Conservation (phyloP, 177 flowering plant species). For the Telopea speciosissima region DNA sequence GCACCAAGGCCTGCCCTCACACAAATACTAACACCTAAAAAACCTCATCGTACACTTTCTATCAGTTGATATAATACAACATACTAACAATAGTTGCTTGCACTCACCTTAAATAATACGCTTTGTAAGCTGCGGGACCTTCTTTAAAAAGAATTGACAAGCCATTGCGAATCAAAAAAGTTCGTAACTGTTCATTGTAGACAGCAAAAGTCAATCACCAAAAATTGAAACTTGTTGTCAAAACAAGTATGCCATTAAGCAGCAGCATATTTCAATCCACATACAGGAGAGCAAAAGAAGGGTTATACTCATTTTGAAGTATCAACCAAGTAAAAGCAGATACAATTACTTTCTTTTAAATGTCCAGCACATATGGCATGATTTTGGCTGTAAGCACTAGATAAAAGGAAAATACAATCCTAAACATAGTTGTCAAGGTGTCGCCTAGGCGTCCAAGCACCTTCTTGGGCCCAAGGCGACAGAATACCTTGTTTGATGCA, state of each 20-base stretch:
- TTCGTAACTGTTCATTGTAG: constrained; percentile 52
- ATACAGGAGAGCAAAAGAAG: background rate
- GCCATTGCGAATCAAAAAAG: constrained; percentile 94
- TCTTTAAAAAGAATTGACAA: constrained; percentile 78
- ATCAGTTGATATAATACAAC: background rate
- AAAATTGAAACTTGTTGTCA: background rate
- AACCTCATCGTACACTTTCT: background rate
- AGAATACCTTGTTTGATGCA: no score
- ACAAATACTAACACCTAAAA: background rate
- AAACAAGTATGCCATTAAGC: background rate
- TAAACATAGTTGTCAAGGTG: no score
- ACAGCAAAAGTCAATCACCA: background rate
- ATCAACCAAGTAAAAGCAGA: background rate
- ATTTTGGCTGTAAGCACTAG: background rate
- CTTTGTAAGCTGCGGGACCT: constrained; percentile 79
- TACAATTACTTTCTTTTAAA: background rate
- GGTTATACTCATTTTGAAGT: background rate
- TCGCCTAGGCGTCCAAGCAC: no score
- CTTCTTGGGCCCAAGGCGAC: no score
- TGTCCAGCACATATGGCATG: background rate
- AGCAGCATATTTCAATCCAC: background rate
- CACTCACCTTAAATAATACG: constrained; percentile 70
- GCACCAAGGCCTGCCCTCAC: no score
- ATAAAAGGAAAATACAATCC: background rate
- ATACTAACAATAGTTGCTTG: background rate